Evolutionary conservation across 164 flowering plant genomes (phyloP), one percentile per base, ranked within the genome.

Genomic region (Liriodendron chinense): DNA sequence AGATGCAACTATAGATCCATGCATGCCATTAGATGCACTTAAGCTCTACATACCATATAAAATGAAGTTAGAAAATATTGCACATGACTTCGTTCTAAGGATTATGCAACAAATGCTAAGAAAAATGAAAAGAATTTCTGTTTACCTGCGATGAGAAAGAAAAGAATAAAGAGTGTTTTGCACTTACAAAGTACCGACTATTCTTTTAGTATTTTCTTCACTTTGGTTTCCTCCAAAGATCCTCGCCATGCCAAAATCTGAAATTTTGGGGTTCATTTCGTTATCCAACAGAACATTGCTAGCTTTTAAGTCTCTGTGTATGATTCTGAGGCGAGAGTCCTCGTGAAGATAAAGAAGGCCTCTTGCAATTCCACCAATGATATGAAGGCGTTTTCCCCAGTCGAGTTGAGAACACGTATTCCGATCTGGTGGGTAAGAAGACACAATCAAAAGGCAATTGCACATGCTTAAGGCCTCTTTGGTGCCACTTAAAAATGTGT

Each of bases 331-430:
- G 13, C 86, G 78, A 20, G 91, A 91, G 48, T 89, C 94, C 23
- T 85, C 87, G 50, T 91, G 94, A 70, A 91, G 87, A 74, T 91
- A 91, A 6, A 87, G 79, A 68, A 91, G 48, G 6, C 92, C 92
- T 47, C 87, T 79, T 20, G 89, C 86, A 18, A 89, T 82, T 7
- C 92, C 92, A 13, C 12, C 47, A 0, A 82, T 74, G 3, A 82
- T 82, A 47, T 72, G 72, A 28, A 65, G 73, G 9, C 86, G 84
- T n/a, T 18, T 76, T 26, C 26, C 16, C 82, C 86, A 84, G 56
- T 78, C 72, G 21, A 84, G 22, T 53, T 65, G 70, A 4, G 1
- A 23, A 0, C 75, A 53, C 34, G 47, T 80, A 5, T 9, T 53
- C 20, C 24, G 57, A 71, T 74, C 75, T 74, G 47, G 18, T 0